A percentile compares a stretch with the other conserved stretches of the same genome.
phyloP scores from a whole-genome alignment of 371 early-diverging fungal species.

The Circinella umbellata region DNA sequence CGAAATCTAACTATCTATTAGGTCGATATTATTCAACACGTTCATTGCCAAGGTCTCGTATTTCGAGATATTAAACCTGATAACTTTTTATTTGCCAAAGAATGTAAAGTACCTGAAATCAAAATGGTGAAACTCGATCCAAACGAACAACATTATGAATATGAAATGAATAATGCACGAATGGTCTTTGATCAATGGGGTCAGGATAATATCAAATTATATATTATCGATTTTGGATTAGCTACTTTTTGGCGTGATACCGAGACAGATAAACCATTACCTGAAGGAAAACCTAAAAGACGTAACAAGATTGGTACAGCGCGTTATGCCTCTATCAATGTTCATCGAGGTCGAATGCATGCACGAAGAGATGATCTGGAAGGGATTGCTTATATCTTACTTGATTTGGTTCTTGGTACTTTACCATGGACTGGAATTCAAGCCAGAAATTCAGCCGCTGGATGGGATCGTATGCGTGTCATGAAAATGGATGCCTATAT shows the following conservation, averaged over 20 bases:
- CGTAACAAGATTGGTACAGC: slow-evolving; percentile 67
- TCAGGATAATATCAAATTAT: slow-evolving; percentile 32
- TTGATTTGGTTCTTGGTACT: slow-evolving; percentile 60
- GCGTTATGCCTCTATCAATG: slow-evolving; percentile 65
- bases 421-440: slow-evolving; percentile 70
- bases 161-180: slow-evolving; percentile 15
- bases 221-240: slow-evolving; percentile 64
- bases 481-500: slow-evolving; percentile 59
- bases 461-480: slow-evolving; percentile 67
- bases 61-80: slow-evolving; percentile 91
- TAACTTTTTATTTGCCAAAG: slow-evolving; percentile 85
- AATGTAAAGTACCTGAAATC: slow-evolving; percentile 35
- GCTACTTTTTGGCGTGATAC: slow-evolving; percentile 56
- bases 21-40: slow-evolving; percentile 96
- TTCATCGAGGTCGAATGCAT: slow-evolving; percentile 62
- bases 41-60: slow-evolving; percentile 53
- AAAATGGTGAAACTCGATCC: slow-evolving; percentile 9
- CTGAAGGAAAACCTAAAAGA: slow-evolving; percentile 44
- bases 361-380: slow-evolving; percentile 69
- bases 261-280: slow-evolving; percentile 44
- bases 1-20: slow-evolving; percentile 22
- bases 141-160: slow-evolving; percentile 10
- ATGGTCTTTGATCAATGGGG: slow-evolving; percentile 29
- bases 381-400: slow-evolving; percentile 60
- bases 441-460: slow-evolving; percentile 59